Evolutionary conservation across 345 rosid genomes (phyloP), one percentile per base, ranked within the genome.

Genomic region (Rhizophora apiculata): DNA sequence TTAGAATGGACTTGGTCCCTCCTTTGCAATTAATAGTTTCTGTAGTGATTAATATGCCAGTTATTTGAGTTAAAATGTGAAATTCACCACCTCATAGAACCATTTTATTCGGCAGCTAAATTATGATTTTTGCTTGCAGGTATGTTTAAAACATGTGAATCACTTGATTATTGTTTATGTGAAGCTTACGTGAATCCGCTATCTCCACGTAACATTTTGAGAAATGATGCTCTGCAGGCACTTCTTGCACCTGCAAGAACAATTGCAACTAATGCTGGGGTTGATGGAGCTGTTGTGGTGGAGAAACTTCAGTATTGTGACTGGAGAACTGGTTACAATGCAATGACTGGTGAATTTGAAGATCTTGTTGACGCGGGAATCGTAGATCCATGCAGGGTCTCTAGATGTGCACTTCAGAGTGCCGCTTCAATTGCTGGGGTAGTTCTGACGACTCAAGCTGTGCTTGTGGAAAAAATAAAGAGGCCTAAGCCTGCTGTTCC

Each of bases 361-460:
- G 96, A 93, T 84, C 98, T 93, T 69, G 65, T 93, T 19, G 51
- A 73, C 31, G 87, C 84, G 2, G 94, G 96, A 68, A 83, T 93
- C 0, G 79, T 82, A 20, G 97, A 90, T 79, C 94, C 96, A 63
- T 86, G 96, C 63, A 80, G 82, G 71, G 97, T 93, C 74, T 76
- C 91, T 43, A 85, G 92, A 73, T 87, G 89, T 52, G 97, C 97
- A 1, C 86, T 93, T 62, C 89, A 90, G 63, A 89, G 80, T 67
- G 97, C 98, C 7, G 92, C 80, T 71, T 93, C 97, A 54, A 78
- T 94, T 76, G 91, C 96, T 5, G 96, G 91, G 16, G 54, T 89
- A 49, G 80, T 89, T 67, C 85, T 89, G 65, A 91, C 91, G 36
- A 88, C 97, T 57, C 90, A 89, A 88, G 98, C 98, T n/a, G 84